Conservation (phyloP, 495 filamentous ascomycete species). For the Amphirosellinia nigrospora region DNA sequence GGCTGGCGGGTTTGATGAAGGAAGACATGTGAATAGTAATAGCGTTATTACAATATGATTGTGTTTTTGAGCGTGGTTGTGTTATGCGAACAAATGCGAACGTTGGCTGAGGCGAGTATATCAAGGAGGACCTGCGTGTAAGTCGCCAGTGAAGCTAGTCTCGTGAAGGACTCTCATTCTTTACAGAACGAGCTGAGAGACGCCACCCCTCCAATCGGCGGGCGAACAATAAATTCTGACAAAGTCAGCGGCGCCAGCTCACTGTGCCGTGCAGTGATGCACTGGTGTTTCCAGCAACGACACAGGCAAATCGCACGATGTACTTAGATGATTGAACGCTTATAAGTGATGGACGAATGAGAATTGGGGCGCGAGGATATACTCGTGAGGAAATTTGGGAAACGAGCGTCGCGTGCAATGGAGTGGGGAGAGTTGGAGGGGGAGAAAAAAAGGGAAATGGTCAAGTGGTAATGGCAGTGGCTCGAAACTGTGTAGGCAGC, state of each 20-base stretch:
- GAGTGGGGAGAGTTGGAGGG: constrained; percentile 17
- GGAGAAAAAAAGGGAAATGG: constrained; percentile 19
- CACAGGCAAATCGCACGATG: background rate
- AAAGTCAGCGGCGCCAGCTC: background rate
- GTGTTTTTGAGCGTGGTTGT: background rate
- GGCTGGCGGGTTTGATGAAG: constrained; percentile 32
- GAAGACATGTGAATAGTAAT: constrained; percentile 33
- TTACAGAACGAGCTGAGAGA: background rate
- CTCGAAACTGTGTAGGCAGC: background rate
- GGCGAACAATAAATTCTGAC: background rate
- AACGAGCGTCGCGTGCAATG: background rate
- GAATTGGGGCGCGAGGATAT: constrained; percentile 22
- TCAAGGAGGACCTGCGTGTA: background rate
- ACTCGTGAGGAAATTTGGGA: constrained; percentile 20
- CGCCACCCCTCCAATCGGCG: background rate
- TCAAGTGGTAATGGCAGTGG: constrained; percentile 22
- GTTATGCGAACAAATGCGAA: constrained; percentile 13
- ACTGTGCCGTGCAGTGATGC: background rate
- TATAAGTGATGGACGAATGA: constrained; percentile 24
- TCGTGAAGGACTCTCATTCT: constrained; percentile 4
- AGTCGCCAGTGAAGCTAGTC: constrained; percentile 8
- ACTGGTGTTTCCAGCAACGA: background rate
- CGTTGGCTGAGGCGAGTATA: constrained; percentile 9
- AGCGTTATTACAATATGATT: background rate
- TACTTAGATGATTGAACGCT: background rate